Evolutionary conservation across 2,329 filamentous ascomycete species (phyloP), one percentile per base, ranked within the genome.

Genomic region (Calonectria montana): DNA sequence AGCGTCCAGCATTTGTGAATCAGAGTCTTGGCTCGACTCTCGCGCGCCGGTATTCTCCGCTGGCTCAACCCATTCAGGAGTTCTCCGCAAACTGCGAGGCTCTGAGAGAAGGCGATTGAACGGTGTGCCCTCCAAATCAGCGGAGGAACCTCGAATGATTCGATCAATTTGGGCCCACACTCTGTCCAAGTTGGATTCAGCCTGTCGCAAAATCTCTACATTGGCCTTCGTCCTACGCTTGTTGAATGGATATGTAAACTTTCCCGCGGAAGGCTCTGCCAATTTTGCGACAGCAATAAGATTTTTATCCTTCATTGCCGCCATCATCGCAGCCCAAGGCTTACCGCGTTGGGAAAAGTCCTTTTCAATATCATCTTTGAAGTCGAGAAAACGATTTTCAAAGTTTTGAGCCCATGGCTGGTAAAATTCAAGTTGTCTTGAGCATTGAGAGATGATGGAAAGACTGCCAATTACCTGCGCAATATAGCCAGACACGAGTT

Each of bases 381-480:
- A 69, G 0, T 83, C 72, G 1, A 73, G 73, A n/a, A 80, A 61
- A 2, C 76, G 73, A 10, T 63, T 13, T 8, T 86, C 82, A 55
- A 87, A 88, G 0, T 74, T 80, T 37, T 77, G 79, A 3, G 86
- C 85, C 87, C 88, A 89, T 0, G 88, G 87, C 55, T 87, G 85
- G 72, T 85, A 89, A 1, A 84, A 69, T 2, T 87, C 77, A 3
- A 90, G 74, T 69, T 90, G 87, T 6, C 80, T 78, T 9, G 84
- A 31, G 61, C 86, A 87, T 70, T 90, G 80, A 1, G 81, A 74
- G 0, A 88, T 45, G 39, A 90, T 83, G 3, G 86, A 84, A 0
- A 90, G 77, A 18, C 88, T 84, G 3, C 84, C 83, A 9, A 90
- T 81, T 0, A 83, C 47, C 0, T 67, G 67, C 2, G 81, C 81